phyloP scores from a whole-genome alignment of 1,139 yeast genomes.

The Blastobotrys elegans region DNA sequence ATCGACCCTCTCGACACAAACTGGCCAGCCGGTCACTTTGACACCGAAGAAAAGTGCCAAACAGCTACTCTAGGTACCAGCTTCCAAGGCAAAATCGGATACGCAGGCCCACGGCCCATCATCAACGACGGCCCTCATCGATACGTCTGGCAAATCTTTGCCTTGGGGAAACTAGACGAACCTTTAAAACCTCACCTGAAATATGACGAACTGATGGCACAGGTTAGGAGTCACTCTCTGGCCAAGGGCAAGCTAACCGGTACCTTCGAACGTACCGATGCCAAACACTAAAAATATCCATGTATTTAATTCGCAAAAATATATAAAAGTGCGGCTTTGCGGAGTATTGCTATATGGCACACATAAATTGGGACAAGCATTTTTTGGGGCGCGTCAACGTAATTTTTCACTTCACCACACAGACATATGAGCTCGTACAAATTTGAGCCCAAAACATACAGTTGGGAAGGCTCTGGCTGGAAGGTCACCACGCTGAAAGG shows the following conservation, averaged over 20 bases:
- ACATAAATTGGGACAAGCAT: no score
- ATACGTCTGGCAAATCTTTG: constrained; percentile 21
- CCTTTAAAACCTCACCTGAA: constrained; percentile 8
- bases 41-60: constrained; percentile 2
- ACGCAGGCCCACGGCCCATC: constrained; percentile 22
- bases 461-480: constrained; percentile 56
- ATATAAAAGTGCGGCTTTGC: no score
- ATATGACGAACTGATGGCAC: neutral
- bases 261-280: constrained; percentile 22
- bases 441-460: constrained; percentile 11
- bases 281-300: constrained; percentile 8
- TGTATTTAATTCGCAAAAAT: neutral
- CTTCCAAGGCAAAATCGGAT: constrained; percentile 15
- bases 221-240: constrained; percentile 15
- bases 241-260: constrained; percentile 21
- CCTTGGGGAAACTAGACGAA: constrained; percentile 12
- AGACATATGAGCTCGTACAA: neutral
- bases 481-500: constrained; percentile 63
- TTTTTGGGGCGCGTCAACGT: no score
- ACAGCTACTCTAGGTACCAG: constrained; percentile 17
- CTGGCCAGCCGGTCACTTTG: constrained; percentile 17
- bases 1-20: constrained; percentile 6
- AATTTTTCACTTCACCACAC: neutral
- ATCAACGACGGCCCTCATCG: constrained; percentile 23
- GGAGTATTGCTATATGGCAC: no score